These are phyloP conservation scores for Cornus controversa DNA, from an alignment of 148 eudicot genomes.

Conservation along the genomic window DNA sequence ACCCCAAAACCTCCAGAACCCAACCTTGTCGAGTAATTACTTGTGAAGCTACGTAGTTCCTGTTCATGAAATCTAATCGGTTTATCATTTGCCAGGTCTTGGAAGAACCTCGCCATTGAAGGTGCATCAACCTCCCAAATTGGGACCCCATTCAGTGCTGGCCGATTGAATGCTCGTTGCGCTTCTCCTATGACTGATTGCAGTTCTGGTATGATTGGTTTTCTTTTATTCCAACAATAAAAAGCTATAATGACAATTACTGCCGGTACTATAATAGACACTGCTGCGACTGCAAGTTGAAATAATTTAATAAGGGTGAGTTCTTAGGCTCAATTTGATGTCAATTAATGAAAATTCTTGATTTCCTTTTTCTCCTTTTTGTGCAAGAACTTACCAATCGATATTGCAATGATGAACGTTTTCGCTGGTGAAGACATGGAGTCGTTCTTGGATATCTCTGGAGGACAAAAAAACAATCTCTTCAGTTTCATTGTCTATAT, in stretches of 20 bases:
- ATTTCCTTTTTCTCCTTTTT: too few relatives aligned
- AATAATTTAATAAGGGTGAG: neutral
- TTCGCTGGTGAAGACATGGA: too few relatives aligned
- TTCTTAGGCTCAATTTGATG: too few relatives aligned
- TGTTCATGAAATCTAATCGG: neutral
- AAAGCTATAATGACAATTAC: neutral
- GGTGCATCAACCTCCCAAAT: neutral
- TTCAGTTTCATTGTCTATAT: too few relatives aligned
- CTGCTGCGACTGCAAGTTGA: neutral
- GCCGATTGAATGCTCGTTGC: neutral
- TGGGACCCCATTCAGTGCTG: neutral
- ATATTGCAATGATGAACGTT: too few relatives aligned
- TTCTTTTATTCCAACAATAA: neutral
- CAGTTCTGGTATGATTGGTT: neutral
- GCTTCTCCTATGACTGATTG: neutral
- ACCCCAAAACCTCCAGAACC: constrained; percentile 21
- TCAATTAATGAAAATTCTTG: too few relatives aligned
- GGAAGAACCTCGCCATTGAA: constrained; percentile 14
- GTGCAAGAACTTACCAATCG: too few relatives aligned
- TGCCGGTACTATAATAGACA: neutral
- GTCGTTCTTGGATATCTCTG: too few relatives aligned
- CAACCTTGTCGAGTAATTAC: neutral
- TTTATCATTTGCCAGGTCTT: constrained; percentile 10
- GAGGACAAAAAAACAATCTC: too few relatives aligned
- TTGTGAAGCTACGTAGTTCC: neutral